Conservation (phyloP, 805 yeast species). For the Barnettozyma populi region DNA sequence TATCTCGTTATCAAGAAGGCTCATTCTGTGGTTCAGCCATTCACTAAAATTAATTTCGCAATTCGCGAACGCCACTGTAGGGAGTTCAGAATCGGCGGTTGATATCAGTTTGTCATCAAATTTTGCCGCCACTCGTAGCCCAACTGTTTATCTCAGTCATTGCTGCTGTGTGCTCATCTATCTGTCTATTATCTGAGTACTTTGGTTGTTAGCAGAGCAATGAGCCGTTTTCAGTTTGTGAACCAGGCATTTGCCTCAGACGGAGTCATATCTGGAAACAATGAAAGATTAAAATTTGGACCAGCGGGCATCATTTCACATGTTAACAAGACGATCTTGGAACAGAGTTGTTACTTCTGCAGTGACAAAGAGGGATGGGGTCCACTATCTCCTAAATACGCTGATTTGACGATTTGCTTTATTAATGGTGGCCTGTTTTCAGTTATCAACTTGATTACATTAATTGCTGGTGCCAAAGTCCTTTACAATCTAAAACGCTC, state of each 20-base stretch:
- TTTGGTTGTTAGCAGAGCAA: not conserved
- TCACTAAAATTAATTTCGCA: not conserved
- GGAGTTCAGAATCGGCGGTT: not conserved
- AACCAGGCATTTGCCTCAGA: not conserved
- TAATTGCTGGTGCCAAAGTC: constrained; percentile 38
- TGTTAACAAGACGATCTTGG: not conserved
- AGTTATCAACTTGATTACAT: constrained; percentile 35
- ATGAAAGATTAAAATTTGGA: not conserved
- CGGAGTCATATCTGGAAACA: not conserved
- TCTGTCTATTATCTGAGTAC: not conserved
- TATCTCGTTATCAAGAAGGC: no score
- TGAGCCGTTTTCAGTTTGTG: not conserved
- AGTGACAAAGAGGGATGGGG: constrained; percentile 36
- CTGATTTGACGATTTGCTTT: constrained; percentile 58
- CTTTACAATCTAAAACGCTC: constrained; percentile 22
- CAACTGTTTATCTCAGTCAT: not conserved
- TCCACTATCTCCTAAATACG: constrained; percentile 36
- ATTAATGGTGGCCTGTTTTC: constrained; percentile 47
- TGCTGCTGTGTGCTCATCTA: not conserved
- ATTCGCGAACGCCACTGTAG: not conserved
- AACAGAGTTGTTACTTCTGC: constrained; percentile 12
- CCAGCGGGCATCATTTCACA: not conserved
- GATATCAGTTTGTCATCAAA: not conserved
- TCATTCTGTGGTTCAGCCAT: not conserved
- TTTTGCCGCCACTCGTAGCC: not conserved